Base-by-base conservation (phyloP, 2,329 filamentous ascomycete species). In the Aspergillus sp. region DNA sequence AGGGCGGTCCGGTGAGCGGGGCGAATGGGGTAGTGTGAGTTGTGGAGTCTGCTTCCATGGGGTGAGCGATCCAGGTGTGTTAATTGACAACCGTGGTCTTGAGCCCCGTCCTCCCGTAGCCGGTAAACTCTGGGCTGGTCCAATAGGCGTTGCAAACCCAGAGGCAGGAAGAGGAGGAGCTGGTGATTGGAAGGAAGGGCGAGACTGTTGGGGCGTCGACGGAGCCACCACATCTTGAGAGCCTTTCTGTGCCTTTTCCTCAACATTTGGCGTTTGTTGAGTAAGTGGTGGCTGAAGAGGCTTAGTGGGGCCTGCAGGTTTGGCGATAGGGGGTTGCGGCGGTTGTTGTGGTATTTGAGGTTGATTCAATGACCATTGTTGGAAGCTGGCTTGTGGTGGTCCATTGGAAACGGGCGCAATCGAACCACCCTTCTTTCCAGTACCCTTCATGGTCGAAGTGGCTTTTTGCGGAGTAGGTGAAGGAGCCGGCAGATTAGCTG, bases 11-110 rank as follows among this genome's bases (percentile, higher is more conserved):
- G 77, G 77, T 19, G 77, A 79, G 15, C 67, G 66, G 27, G 75
- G 74, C 5, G 72, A 74, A 17, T 68, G 59, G 0, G 73, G 66
- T 39, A 77, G 68, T 8, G 65, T 73, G 41, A 70, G 51, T 12
- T 66, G 68, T 20, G 75, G 73, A 37, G 70, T 69, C 51, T 71
- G 70, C 61, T 76, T 79, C 77, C 77, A 79, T 3, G 75, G 77
- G 1, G 77, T 79, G 17, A 70, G 69, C 22, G 75, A 76, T 11
- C 70, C 70, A n/a, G 71, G 68, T 2, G 75, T 77, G 30, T 73
- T 68, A 33, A 78, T 70, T 3, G 73, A 76, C 17, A 72, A 65
- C 15, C 68, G 71, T 4, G 68, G 71, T 17, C 69, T 69, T 51
- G 66, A 66, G 15, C 60, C 63, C 17, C 70, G 66, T 42, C 66